Percentiles rank a stretch among this genome's conserved stretches.
These are phyloP conservation scores for Neurospora tetraspora DNA, from an alignment of 495 filamentous ascomycete species.

Conservation along the genomic window DNA sequence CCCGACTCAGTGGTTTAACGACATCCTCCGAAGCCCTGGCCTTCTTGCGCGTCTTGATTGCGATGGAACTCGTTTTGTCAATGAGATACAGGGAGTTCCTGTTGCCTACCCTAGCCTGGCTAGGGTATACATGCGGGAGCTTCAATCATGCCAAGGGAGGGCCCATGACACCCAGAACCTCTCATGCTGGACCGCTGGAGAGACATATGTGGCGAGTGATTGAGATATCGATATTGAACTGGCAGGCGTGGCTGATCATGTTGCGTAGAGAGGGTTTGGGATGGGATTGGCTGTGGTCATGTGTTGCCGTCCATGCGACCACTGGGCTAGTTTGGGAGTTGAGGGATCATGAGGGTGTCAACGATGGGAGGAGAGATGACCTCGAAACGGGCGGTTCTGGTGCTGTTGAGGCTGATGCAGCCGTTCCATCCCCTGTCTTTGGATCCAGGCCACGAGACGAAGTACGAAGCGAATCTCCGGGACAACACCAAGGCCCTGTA, in stretches of 20 bases:
- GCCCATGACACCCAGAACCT: not conserved
- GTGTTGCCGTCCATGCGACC: not conserved
- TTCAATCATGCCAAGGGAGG: not conserved
- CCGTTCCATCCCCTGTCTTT: not conserved
- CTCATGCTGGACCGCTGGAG: not conserved
- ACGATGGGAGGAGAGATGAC: not conserved
- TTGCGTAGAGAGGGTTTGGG: not conserved
- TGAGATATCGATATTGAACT: not conserved
- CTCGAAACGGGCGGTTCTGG: not conserved
- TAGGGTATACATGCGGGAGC: not conserved
- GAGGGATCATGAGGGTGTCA: not conserved
- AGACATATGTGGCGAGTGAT: not conserved
- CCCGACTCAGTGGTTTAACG: not conserved
- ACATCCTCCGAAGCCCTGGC: not conserved
- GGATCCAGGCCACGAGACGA: not conserved
- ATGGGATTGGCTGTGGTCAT: not conserved
- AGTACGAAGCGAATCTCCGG: not conserved
- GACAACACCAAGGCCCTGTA: not conserved
- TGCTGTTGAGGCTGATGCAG: not conserved
- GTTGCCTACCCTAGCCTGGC: not conserved
- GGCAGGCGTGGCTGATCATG: not conserved
- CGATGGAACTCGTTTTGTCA: not conserved
- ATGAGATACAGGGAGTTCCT: not conserved
- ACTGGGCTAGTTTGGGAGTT: not conserved
- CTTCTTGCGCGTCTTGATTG: not conserved